Percentiles rank a stretch among this genome's conserved stretches.
Conservation (phyloP, 345 rosid genomes). For the Raphanus sativus region DNA sequence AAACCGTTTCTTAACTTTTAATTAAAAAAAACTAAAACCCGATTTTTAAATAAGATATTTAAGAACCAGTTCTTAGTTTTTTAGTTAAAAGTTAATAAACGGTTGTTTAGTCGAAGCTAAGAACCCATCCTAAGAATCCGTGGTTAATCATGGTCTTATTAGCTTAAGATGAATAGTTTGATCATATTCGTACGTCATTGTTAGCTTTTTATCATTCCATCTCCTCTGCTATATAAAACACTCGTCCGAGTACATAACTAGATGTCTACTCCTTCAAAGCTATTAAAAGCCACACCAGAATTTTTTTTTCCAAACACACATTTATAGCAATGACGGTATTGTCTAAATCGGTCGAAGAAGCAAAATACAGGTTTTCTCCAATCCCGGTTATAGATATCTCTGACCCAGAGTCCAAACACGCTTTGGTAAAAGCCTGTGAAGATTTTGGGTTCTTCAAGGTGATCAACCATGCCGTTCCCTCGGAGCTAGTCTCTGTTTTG, state of each 20-base stretch:
- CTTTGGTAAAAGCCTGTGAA: constrained; percentile 48
- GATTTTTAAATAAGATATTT: no score
- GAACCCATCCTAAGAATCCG: no score
- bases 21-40: no score
- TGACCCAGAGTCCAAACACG: constrained; percentile 43
- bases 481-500: constrained; percentile 47
- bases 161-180: constrained; percentile 24
- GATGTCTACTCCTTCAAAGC: constrained; percentile 25
- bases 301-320: background rate
- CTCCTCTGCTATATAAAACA: constrained; percentile 22
- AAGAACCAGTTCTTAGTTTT: no score
- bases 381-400: constrained; percentile 50
- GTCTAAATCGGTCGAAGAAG: constrained; percentile 26
- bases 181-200: constrained; percentile 7
- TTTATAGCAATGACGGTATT: constrained; percentile 26
- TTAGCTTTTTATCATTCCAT: background rate
- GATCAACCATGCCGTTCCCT: constrained; percentile 70
- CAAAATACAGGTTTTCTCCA: constrained; percentile 22
- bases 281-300: background rate
- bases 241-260: background rate
- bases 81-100: no score
- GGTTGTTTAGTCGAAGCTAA: no score
- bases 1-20: no score
- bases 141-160: no score
- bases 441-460: constrained; percentile 83